Evolutionary conservation across 2,329 filamentous ascomycete species (phyloP).

Genomic region (Fusarium nygamai): DNA sequence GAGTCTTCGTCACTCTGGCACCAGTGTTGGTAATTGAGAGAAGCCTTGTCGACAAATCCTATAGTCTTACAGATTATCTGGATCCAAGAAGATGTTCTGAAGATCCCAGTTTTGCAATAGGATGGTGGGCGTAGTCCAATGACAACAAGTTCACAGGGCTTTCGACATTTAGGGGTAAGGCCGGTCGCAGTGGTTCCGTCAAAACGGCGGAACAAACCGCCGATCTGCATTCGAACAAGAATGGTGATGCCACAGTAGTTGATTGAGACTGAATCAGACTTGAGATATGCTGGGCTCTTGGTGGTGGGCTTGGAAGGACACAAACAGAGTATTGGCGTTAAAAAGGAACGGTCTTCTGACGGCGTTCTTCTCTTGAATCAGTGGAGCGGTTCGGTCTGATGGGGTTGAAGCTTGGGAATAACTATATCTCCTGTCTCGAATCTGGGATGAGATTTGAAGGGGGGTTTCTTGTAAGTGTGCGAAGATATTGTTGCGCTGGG

Average conservation of each 20-base stretch:
- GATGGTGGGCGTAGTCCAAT: neutral
- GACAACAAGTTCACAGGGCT: neutral
- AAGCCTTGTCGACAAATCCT: neutral
- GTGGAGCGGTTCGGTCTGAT: neutral
- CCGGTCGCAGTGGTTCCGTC: too few species aligned
- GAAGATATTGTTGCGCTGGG: neutral
- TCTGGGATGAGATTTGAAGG: accelerated
- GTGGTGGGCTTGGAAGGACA: too few species aligned
- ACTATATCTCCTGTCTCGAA: too few species aligned
- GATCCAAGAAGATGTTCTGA: too few species aligned
- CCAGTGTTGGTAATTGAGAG: too few species aligned
- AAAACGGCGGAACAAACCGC: neutral
- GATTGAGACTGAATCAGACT: accelerated
- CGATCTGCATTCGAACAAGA: neutral
- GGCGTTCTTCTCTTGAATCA: neutral
- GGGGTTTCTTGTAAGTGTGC: neutral
- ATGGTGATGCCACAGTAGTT: accelerated
- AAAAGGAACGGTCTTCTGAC: neutral
- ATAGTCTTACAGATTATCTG: neutral
- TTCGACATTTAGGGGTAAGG: neutral
- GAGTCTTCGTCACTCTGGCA: neutral
- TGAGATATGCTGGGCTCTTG: neutral
- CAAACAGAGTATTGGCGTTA: neutral
- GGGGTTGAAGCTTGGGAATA: accelerated
- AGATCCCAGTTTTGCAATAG: neutral